Base-by-base conservation (phyloP, 208 protist genomes). In the Trypanosoma avium region DNA sequence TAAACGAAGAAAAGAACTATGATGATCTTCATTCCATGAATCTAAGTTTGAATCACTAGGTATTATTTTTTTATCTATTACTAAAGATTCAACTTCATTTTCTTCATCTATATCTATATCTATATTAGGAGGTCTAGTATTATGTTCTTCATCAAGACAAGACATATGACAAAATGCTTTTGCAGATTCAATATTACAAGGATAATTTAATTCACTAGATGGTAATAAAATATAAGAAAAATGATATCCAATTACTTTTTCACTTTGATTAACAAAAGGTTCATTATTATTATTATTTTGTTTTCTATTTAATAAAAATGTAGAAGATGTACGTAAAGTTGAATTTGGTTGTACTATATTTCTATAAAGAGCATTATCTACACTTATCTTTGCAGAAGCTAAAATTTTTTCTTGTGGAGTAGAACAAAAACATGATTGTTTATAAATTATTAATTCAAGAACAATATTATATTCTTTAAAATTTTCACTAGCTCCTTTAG, bases 11-110 rank as follows among this genome's bases (percentile, higher is more conserved):
- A 64, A 64, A 21, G 30, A 35, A 30, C 29, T 24, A 26, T 64
- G 59, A 45, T 64, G 47, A 40, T 64, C 59, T 26, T 7, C 40
- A 42, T n/a, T 64, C 59, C 59, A 64, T 38, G 22, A 19, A 19
- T 55, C 36, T 6, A 30, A 26, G 17, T 29, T 46, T 46, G 27
- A 7, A 12, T 12, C 46, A 13, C 3, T 13, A 4, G 10, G 4
- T 26, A 27, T 6, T 58, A 15, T 9, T n/a, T 42, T 13, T 17
- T 46, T n/a, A n/a, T n/a, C n/a, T n/a, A n/a, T n/a, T n/a, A n/a
- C n/a, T n/a, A n/a, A 12, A 10, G 27, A 15, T 27, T 22, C 27
- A 0, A 22, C n/a, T 15, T 40, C 27, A 1, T 15, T 5, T 10
- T 2, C n/a, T 47, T 12, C 30, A 24, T 59, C 3, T 30, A 46